phyloP scores from a whole-genome alignment of 768 basidiomycete species.

The Lyophyllum semitale region DNA sequence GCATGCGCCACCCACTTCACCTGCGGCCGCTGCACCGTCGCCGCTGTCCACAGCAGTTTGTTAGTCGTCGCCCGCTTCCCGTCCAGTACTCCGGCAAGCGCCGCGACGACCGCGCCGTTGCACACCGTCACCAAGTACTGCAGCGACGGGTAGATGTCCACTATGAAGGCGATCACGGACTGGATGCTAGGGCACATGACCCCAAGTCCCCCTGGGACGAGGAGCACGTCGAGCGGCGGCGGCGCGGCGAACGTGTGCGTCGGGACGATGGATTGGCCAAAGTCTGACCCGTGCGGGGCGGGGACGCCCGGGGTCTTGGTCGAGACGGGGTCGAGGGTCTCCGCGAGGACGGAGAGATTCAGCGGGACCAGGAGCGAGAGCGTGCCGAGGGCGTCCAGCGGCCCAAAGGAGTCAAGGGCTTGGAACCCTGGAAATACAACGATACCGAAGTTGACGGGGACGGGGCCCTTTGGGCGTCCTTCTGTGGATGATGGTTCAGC shows the following conservation, averaged over 20 bases:
- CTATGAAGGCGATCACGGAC: conserved; percentile 32
- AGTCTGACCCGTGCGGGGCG: conserved; percentile 5
- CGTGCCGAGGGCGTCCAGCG: conserved; percentile 31
- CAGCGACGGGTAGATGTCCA: conserved; percentile 34
- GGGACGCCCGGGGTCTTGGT: conserved; percentile 15
- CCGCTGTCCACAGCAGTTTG: conserved; percentile 33
- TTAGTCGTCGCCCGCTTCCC: conserved; percentile 47
- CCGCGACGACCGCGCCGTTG: conserved; percentile 41
- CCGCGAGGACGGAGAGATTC: conserved; percentile 26
- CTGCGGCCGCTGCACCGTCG: conserved; percentile 27
- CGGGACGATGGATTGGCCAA: too few species aligned
- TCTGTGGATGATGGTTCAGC: background rate
- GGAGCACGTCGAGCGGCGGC: too few species aligned
- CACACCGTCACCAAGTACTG: conserved; percentile 46
- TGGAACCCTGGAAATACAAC: conserved; percentile 32
- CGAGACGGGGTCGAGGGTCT: conserved; percentile 28
- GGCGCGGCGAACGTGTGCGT: too few species aligned
- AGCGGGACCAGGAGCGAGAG: too few species aligned
- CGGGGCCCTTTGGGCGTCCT: background rate
- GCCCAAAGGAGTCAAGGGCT: conserved; percentile 34
- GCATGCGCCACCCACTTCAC: conserved; percentile 47
- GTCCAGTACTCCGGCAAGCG: conserved; percentile 43
- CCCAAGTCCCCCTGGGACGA: too few species aligned
- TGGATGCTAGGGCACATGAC: conserved; percentile 25
- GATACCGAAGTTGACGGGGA: conserved; percentile 22